These are phyloP conservation scores for Linnemannia schmuckeri DNA, from an alignment of 192 early-diverging fungal species.

Conservation along the genomic window DNA sequence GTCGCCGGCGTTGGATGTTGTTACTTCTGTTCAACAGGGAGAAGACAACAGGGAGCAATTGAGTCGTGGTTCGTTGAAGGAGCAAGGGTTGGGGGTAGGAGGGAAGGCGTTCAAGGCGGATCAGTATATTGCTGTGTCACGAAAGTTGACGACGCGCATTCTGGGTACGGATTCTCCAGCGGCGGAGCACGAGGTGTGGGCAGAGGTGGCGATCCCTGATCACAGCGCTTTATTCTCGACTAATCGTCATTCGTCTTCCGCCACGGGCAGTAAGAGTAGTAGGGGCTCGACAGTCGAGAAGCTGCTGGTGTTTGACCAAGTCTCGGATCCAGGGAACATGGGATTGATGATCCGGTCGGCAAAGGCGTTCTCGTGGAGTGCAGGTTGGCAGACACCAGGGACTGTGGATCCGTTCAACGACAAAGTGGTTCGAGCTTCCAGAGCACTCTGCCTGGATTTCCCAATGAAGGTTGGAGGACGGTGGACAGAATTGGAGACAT, in stretches of 20 bases:
- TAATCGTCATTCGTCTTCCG: neutral
- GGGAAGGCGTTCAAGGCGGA: slow-evolving; percentile 40
- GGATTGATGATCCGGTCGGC: slow-evolving; percentile 63
- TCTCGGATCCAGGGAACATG: slow-evolving; percentile 62
- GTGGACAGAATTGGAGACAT: slow-evolving; percentile 23
- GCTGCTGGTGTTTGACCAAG: slow-evolving; percentile 59
- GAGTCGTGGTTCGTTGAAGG: neutral
- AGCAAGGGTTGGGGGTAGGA: neutral
- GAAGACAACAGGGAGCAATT: neutral
- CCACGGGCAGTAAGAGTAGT: neutral
- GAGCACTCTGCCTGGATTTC: slow-evolving; percentile 57
- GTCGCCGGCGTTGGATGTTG: slow-evolving; percentile 32
- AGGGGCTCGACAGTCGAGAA: slow-evolving; percentile 9
- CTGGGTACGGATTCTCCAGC: slow-evolving; percentile 61
- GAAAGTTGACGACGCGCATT: slow-evolving; percentile 56
- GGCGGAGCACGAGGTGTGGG: slow-evolving; percentile 59
- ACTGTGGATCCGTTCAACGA: slow-evolving; percentile 64
- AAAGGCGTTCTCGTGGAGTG: slow-evolving; percentile 62
- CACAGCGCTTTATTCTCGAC: slow-evolving; percentile 8
- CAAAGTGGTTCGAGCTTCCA: slow-evolving; percentile 61
- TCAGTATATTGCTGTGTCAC: slow-evolving; percentile 56
- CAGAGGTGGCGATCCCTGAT: slow-evolving; percentile 60
- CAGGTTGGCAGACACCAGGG: slow-evolving; percentile 46
- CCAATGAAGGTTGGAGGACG: slow-evolving; percentile 24
- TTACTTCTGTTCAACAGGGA: neutral